These are phyloP conservation scores for Hypholoma sublateritium DNA, from an alignment of 768 basidiomycete genomes.

Conservation along the genomic window DNA sequence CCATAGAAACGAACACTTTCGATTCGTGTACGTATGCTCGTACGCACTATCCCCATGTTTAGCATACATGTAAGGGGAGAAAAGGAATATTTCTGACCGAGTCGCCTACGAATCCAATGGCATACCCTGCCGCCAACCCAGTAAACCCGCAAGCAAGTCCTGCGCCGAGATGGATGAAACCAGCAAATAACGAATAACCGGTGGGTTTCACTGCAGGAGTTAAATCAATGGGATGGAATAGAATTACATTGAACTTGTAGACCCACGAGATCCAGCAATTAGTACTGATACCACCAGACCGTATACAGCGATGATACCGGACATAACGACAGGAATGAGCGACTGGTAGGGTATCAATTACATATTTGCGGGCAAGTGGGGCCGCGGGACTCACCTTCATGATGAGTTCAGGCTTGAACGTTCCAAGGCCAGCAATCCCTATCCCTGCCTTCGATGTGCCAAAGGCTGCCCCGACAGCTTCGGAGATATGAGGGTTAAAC, in stretches of 20 bases:
- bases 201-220: conserved; percentile 52
- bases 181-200: conserved; percentile 81
- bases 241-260: neutral
- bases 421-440: conserved; percentile 92
- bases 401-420: conserved; percentile 93
- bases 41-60: conserved; percentile 61
- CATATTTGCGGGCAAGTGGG: neutral
- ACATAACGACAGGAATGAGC: conserved; percentile 96
- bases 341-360: conserved; percentile 48
- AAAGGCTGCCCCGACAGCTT: conserved; percentile 92
- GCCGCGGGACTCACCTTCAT: conserved; percentile 74
- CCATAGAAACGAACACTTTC: conserved; percentile 93
- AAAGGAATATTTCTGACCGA: conserved; percentile 54
- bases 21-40: conserved; percentile 90
- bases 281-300: conserved; percentile 95
- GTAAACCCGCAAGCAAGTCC: conserved; percentile 91
- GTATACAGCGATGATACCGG: conserved; percentile 97
- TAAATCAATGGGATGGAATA: conserved; percentile 13
- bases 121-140: conserved; percentile 91
- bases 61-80: neutral
- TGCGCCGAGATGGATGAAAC: conserved; percentile 91
- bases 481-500: conserved; percentile 13
- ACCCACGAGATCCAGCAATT: conserved; percentile 66
- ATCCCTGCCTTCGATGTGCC: conserved; percentile 97
- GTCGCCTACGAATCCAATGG: conserved; percentile 93